Percentiles rank a stretch among this genome's conserved stretches.
These are phyloP conservation scores for Cetraspora pellucida DNA, from an alignment of 192 early-diverging fungal species.

Conservation along the genomic window DNA sequence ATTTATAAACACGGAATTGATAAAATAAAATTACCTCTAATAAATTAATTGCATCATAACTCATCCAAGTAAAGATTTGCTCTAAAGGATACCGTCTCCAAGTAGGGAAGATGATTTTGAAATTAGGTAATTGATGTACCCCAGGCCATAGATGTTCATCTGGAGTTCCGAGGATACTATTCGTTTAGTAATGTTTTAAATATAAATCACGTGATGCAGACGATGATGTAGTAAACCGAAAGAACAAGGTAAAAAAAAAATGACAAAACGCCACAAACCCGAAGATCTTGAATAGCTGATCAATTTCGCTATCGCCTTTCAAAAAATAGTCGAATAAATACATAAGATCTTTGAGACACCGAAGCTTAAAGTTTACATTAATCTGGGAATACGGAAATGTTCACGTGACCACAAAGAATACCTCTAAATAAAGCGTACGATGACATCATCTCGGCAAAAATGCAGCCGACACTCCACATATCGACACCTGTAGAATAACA, in stretches of 20 bases:
- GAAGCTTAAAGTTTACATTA: neutral
- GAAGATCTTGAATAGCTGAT: conserved; percentile 94
- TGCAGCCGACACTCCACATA: conserved; percentile 98
- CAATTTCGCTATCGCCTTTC: conserved; percentile 83
- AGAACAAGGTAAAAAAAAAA: neutral
- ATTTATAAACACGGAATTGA: neutral
- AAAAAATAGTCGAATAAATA: neutral
- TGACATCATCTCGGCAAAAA: conserved; percentile 92
- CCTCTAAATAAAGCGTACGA: conserved; percentile 86
- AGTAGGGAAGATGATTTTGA: conserved; percentile 75
- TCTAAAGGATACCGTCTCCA: conserved; percentile 63
- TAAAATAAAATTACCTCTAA: conserved; percentile 46
- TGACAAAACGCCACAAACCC: conserved; percentile 32
- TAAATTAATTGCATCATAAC: conserved; percentile 70
- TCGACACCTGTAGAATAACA: conserved; percentile 93
- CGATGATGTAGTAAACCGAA: neutral
- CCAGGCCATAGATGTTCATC: conserved; percentile 78
- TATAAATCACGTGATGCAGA: conserved; percentile 66
- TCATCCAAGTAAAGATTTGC: conserved; percentile 54
- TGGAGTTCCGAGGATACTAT: conserved; percentile 84
- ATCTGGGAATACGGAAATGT: neutral
- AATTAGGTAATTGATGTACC: conserved; percentile 75
- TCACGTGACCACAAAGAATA: conserved; percentile 31
- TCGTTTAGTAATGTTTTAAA: conserved; percentile 85
- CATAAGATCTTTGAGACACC: neutral